Evolutionary conservation across 176 grass and related monocot species (phyloP), one percentile per base, ranked within the genome.

Genomic region (Eleusine coracana): DNA sequence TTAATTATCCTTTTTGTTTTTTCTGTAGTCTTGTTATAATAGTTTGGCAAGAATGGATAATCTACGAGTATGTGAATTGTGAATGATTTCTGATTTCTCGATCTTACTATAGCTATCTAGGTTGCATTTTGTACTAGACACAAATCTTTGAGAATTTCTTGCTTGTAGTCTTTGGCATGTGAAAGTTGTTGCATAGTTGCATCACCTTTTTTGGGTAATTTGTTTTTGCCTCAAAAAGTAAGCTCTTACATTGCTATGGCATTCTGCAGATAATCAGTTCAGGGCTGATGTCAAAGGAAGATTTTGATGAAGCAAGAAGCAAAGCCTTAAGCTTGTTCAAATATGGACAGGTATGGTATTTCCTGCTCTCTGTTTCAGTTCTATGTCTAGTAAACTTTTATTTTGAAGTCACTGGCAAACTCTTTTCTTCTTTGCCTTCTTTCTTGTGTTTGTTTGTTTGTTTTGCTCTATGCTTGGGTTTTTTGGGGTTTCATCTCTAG

Each of bases 301-400:
- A 99, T 78, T 99, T 93, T 85, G 89, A 96, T 72, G 93, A 99
- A 83, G 85, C 90, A 73, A 93, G 80, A 84, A 91, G 44, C 75
- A 95, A 93, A 87, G 96, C 96, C 70, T 85, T 99, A 70, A 68
- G 84, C 66, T 92, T 98, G 76, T 95, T 98, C 93, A 76, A 87
- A 80, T 98, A 90, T 83, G 96, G 93, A 40, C 93, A 98, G 91
- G 93, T 95, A 64, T 20, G 6, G 27, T 38, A 69, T 58, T 10
- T 70, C 54, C 49, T 74, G 17, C 23, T 76, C 23, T 80, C 28
- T 74, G 54, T 68, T 51, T 68, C 3, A 64, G 34, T 27, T 89
- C 18, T 48, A 80, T 70, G 42, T 36, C 23, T 46, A 39, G 7
- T 84, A 36, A 38, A 3, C 67, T 34, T 64, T 16, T 1, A 5